Conservation (phyloP, 2,329 filamentous ascomycete genomes). For the Xylaria multiplex region DNA sequence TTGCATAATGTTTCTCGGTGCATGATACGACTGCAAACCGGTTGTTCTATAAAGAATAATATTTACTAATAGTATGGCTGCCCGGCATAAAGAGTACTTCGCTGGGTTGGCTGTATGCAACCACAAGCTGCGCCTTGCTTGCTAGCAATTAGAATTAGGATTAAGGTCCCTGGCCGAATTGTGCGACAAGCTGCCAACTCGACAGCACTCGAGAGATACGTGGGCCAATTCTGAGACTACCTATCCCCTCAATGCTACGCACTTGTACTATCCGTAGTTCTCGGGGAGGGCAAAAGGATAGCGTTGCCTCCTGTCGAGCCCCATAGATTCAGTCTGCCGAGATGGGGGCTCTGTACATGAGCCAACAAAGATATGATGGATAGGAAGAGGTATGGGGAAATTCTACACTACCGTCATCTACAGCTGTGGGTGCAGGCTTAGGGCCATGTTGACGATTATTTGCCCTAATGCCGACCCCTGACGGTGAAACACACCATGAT, state of each 20-base stretch:
- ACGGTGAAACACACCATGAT: conserved; percentile 28
- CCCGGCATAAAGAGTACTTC: not conserved
- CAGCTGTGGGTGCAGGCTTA: conserved; percentile 18
- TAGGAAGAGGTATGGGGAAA: conserved; percentile 15
- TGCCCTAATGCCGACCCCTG: conserved; percentile 22
- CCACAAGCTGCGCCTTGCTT: conserved; percentile 33
- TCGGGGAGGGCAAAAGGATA: conserved; percentile 12
- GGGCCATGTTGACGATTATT: conserved; percentile 8
- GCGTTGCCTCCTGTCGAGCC: conserved; percentile 1
- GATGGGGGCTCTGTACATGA: conserved; percentile 25
- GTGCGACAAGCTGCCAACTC: conserved; percentile 23
- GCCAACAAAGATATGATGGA: conserved; percentile 7
- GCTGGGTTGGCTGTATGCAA: conserved; percentile 23
- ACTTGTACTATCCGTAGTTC: conserved; percentile 13
- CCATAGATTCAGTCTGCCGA: conserved; percentile 17
- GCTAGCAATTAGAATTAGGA: conserved; percentile 18
- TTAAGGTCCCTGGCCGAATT: conserved; percentile 16
- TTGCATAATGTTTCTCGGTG: conserved; percentile 21
- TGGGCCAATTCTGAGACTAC: conserved; percentile 25
- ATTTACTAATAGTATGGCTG: conserved; percentile 12
- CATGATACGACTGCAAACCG: conserved; percentile 23
- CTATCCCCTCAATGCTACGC: conserved; percentile 15
- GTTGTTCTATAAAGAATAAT: conserved; percentile 8
- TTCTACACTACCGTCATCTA: too few relatives aligned
- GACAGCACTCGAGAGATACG: conserved; percentile 9